A percentile compares a stretch with the other conserved stretches of the same genome.
phyloP scores from a whole-genome alignment of 257 asterid genomes.

The Hygrophila difformis region DNA sequence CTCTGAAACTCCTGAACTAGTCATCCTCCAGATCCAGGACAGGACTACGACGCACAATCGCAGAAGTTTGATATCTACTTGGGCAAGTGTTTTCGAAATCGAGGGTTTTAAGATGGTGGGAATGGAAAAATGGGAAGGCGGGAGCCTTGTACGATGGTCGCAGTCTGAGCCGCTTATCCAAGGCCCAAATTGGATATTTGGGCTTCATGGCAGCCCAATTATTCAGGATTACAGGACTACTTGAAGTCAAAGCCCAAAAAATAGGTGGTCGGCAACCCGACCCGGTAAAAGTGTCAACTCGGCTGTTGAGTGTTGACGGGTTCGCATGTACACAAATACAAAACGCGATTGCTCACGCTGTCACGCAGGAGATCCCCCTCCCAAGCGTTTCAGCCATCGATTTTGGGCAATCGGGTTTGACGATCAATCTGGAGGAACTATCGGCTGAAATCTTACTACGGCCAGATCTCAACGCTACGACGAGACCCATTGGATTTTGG shows the following conservation, averaged over 20 bases:
- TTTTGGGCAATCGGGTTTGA: slow-evolving; percentile 8
- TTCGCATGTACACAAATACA: not conserved
- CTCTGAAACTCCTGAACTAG: slow-evolving; percentile 22
- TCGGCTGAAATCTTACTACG: slow-evolving; percentile 7
- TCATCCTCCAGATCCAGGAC: slow-evolving; percentile 26
- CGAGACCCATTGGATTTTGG: not conserved
- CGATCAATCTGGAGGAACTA: slow-evolving; percentile 14
- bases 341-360: not conserved
- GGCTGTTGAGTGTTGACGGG: too few relatives aligned
- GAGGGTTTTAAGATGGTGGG: slow-evolving; percentile 6
- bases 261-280: not conserved
- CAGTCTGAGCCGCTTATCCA: too few relatives aligned
- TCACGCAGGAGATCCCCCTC: slow-evolving; percentile 1
- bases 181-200: too few relatives aligned
- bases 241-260: too few relatives aligned
- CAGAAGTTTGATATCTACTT: too few relatives aligned
- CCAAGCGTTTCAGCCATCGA: slow-evolving; percentile 13
- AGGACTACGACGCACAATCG: slow-evolving; percentile 2
- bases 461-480: slow-evolving; percentile 7
- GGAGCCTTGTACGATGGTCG: slow-evolving; percentile 19
- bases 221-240: too few relatives aligned
- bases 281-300: not conserved
- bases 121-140: slow-evolving; percentile 15
- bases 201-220: too few relatives aligned
- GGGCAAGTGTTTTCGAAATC: not conserved